Base-by-base conservation (phyloP, 768 basidiomycete species). In the Sarcodon sp. region DNA sequence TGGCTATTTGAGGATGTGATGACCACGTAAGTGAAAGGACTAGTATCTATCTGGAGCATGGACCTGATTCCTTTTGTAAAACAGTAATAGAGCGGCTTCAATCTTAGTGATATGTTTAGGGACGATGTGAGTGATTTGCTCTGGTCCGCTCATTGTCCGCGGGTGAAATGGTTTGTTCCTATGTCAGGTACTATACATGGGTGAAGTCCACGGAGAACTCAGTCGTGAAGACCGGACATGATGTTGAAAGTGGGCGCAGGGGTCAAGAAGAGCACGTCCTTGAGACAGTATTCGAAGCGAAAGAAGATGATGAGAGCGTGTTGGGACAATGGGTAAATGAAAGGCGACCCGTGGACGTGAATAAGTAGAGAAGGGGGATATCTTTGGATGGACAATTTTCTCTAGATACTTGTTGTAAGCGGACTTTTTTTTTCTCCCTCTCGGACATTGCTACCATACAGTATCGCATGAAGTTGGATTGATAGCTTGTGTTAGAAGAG, bases 1-100 rank as follows among this genome's bases (percentile, higher is more conserved):
- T 79, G 73, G 71, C 64, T 87, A 13, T 90, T 91, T 61, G 66
- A 69, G 5, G 89, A 93, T 57, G 53, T 85, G 50, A 67, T 91
- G 38, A 86, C 78, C 1, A 66, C 69, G 87, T 88, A 64, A 53
- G 82, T 72, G 18, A 16, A 21, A 6, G 31, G 33, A 8, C 37
- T 38, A 47, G 33, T 44, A 16, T 39, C 46, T 15, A 21, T 44
- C 7, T 27, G 21, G 21, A 27, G 4, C 15, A 41, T 13, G 39
- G 36, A 41, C 45, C 55, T 39, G 16, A 55, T 47, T n/a, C 15
- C 48, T 11, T 7, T 33, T 43, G 7, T 38, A 32, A 2, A 43
- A 18, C 60, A 85, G 81, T 9, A 77, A 80, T 53, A 77, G 83
- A 34, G 77, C 69, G 5, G 55, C 63, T 3, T 85, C 83, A 18